These are phyloP conservation scores for Nemophila menziesii DNA, from an alignment of 257 asterid genomes.

Conservation along the genomic window DNA sequence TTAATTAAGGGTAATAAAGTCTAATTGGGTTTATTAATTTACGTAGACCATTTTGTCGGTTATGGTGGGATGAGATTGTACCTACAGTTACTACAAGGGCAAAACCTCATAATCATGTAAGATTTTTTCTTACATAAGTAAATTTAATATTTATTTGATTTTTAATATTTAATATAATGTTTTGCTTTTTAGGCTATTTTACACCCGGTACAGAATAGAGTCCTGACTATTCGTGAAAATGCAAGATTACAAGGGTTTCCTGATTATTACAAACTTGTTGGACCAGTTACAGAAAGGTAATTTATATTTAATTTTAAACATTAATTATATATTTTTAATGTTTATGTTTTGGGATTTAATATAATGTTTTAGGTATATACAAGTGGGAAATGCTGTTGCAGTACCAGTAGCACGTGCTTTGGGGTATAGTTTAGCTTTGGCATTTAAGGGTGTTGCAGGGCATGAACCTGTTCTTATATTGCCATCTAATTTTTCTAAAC, in stretches of 20 bases:
- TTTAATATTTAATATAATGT: not conserved
- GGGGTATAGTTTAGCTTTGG: conserved; percentile 48
- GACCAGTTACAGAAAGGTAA: conserved; percentile 72
- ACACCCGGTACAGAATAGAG: conserved; percentile 70
- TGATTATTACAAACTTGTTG: conserved; percentile 56
- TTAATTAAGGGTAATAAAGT: not conserved
- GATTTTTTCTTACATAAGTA: not conserved
- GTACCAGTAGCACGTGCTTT: conserved; percentile 77
- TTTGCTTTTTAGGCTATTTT: conserved; percentile 29
- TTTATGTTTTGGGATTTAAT: not conserved
- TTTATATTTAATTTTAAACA: not conserved
- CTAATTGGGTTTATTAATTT: not conserved
- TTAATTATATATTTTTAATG: not conserved
- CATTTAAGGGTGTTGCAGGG: conserved; percentile 27
- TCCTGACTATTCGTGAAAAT: conserved; percentile 76
- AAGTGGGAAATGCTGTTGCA: conserved; percentile 90
- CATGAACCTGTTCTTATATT: conserved; percentile 25
- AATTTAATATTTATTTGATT: not conserved
- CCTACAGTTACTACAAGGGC: conserved; percentile 88
- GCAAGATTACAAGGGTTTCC: conserved; percentile 95
- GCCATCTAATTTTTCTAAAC: conserved; percentile 35
- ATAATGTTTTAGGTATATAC: conserved; percentile 40
- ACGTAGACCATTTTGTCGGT: conserved; percentile 77
- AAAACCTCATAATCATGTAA: conserved; percentile 81
- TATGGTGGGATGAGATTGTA: conserved; percentile 92